These are phyloP conservation scores for Schizochytrium sp. DNA, from an alignment of 108 stramenopile genomes.

Conservation along the genomic window DNA sequence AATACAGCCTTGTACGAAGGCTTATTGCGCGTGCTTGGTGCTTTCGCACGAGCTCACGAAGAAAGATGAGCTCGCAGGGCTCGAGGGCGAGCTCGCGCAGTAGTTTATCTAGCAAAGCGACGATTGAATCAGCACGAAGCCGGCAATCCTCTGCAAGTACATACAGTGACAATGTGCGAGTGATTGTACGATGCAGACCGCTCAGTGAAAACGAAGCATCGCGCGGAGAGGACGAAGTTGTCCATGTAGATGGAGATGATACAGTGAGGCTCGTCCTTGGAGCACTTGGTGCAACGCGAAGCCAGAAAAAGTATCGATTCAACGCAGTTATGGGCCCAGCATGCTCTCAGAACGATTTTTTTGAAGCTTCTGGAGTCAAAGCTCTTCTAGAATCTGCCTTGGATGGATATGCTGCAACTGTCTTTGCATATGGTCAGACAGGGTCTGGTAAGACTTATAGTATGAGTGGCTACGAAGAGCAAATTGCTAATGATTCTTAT, in stretches of 20 bases:
- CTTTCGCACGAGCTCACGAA: not conserved
- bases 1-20: too few species aligned
- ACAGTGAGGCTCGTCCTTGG: not conserved
- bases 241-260: not conserved
- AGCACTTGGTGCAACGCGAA: not conserved
- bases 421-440: slow-evolving; percentile 74
- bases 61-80: slow-evolving; percentile 16
- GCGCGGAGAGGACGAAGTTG: not conserved
- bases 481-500: not conserved
- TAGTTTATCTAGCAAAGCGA: slow-evolving; percentile 17
- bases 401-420: slow-evolving; percentile 68
- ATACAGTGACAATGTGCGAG: slow-evolving; percentile 16
- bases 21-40: too few species aligned
- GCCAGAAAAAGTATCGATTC: slow-evolving; percentile 32
- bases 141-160: not conserved
- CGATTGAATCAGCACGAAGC: not conserved
- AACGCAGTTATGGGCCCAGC: not conserved
- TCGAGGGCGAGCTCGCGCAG: slow-evolving; percentile 42
- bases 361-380: slow-evolving; percentile 63
- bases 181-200: slow-evolving; percentile 41
- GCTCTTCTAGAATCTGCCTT: slow-evolving; percentile 65
- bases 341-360: slow-evolving; percentile 65
- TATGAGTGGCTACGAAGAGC: slow-evolving; percentile 65
- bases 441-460: slow-evolving; percentile 74
- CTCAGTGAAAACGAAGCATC: not conserved